phyloP scores from a whole-genome alignment of 2,329 filamentous ascomycete species.

The Clonostachys rhizophaga region DNA sequence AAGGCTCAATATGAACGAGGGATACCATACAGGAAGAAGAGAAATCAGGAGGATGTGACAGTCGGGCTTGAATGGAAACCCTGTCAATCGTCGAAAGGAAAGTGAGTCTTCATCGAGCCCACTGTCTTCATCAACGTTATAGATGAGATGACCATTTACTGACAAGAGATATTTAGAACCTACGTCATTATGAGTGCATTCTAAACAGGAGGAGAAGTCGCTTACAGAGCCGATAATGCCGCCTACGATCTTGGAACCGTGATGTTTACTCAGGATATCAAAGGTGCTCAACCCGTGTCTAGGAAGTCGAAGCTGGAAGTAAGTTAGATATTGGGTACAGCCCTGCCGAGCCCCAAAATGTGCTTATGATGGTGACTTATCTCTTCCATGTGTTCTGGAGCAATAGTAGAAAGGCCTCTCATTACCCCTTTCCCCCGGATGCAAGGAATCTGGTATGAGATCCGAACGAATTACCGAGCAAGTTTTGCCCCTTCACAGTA shows the following conservation, averaged over 20 bases:
- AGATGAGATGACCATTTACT: slow-evolving; percentile 29
- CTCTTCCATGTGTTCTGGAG: neutral
- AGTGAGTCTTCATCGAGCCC: slow-evolving; percentile 28
- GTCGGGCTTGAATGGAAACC: slow-evolving; percentile 58
- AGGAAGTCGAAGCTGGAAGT: slow-evolving; percentile 4
- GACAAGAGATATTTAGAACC: slow-evolving; percentile 46
- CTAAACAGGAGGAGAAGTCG: slow-evolving; percentile 33
- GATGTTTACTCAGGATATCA: slow-evolving; percentile 2
- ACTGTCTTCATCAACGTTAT: slow-evolving; percentile 27
- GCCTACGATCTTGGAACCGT: slow-evolving; percentile 30
- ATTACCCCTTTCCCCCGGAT: slow-evolving; percentile 3
- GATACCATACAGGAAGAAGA: slow-evolving; percentile 16
- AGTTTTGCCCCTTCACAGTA: neutral
- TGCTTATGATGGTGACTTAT: neutral
- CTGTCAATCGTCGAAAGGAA: slow-evolving; percentile 20
- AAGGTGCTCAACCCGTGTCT: slow-evolving; percentile 1
- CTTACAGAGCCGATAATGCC: slow-evolving; percentile 39
- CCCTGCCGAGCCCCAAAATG: too few species aligned
- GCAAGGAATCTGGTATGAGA: slow-evolving; percentile 4
- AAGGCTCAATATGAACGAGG: slow-evolving; percentile 29
- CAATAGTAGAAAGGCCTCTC: slow-evolving; percentile 3
- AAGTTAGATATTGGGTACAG: neutral
- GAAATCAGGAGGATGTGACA: slow-evolving; percentile 50
- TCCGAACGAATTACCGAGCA: slow-evolving; percentile 4
- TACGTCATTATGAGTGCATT: slow-evolving; percentile 42